Base-by-base conservation (phyloP, 306 rosid species). In the Cicer chorassanicum region DNA sequence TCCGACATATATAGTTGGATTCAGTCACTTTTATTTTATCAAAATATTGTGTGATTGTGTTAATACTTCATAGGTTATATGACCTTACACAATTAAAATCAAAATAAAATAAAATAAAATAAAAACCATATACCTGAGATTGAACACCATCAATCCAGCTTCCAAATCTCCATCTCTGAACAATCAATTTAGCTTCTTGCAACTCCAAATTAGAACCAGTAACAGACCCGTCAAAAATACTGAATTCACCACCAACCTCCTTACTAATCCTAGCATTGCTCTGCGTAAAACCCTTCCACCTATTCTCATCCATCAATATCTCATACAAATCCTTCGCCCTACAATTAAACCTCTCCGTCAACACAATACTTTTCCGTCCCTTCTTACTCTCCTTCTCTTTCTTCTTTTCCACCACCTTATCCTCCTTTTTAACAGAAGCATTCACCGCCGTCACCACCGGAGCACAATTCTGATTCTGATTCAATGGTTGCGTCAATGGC, bases 201-300 rank as follows among this genome's bases (percentile, higher is more conserved):
- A 94, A 83, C 85, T 94, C 96, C 85, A 94, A 63, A 84, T 88
- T 87, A 64, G 61, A 83, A 36, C 99, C 99, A 0, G 89, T 87
- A 15, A 94, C 99, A 4, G 99, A 89, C 8, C 99, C 99, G 63
- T 92, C 97, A 55, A 94, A 94, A 45, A 94, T 86, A 29, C 79
- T 86, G 34, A 94, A 73, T n/a, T 90, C 96, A 8, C 97, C 99
- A 43, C 96, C 96, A 65, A 90, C 97, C 74, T 88, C 96, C 59
- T 92, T 94, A 64, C 92, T 94, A 64, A 94, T 94, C 84, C 62
- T 90, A 0, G 99, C 96, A 89, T 89, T 86, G 65, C 99, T 94
- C 86, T 88, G 96, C 5, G 96, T 90, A 36, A 94, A 92, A 7
- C 99, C 99, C 75, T 87, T 92, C 99, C 99, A 94, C 72, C 98